A percentile compares a stretch with the other conserved stretches of the same genome.
These are phyloP conservation scores for Andrographis paniculata DNA, from an alignment of 305 asterid genomes.

Conservation along the genomic window DNA sequence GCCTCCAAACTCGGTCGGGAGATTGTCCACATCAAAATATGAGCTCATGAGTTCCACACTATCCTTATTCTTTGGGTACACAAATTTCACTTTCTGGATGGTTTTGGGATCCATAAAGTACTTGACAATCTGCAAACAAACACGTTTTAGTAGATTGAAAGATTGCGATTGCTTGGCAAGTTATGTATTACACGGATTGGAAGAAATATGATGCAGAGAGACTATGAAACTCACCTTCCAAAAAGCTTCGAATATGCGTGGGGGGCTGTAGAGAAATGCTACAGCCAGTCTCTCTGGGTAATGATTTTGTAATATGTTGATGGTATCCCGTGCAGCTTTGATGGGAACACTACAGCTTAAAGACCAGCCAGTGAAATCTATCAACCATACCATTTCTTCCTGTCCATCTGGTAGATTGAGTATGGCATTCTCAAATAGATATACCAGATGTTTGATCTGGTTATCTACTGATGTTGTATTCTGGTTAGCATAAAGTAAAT, in stretches of 20 bases:
- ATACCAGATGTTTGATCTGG: conserved; percentile 84
- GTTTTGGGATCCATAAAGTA: conserved; percentile 89
- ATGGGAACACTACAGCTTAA: conserved; percentile 65
- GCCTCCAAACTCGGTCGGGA: conserved; percentile 89
- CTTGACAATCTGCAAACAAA: conserved; percentile 63
- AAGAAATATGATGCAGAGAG: background rate
- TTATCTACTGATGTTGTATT: conserved; percentile 71
- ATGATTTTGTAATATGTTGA: conserved; percentile 73
- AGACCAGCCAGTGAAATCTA: conserved; percentile 90
- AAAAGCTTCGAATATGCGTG: conserved; percentile 83
- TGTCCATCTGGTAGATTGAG: conserved; percentile 91
- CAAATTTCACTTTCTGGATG: conserved; percentile 91
- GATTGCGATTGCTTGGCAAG: too few species aligned
- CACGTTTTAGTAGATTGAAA: too few species aligned
- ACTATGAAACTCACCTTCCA: conserved; percentile 62
- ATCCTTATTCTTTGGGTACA: conserved; percentile 81
- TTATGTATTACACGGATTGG: background rate
- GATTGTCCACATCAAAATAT: conserved; percentile 78
- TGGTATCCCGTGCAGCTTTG: conserved; percentile 72
- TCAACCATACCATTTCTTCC: conserved; percentile 93
- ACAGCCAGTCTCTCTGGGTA: conserved; percentile 87
- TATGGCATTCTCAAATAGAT: conserved; percentile 80
- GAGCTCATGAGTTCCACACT: conserved; percentile 80
- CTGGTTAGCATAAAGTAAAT: conserved; percentile 25
- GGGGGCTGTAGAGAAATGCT: conserved; percentile 80